Evolutionary conservation across 768 basidiomycete species (phyloP), one percentile per base, ranked within the genome.

Genomic region (Boletus insuetus): DNA sequence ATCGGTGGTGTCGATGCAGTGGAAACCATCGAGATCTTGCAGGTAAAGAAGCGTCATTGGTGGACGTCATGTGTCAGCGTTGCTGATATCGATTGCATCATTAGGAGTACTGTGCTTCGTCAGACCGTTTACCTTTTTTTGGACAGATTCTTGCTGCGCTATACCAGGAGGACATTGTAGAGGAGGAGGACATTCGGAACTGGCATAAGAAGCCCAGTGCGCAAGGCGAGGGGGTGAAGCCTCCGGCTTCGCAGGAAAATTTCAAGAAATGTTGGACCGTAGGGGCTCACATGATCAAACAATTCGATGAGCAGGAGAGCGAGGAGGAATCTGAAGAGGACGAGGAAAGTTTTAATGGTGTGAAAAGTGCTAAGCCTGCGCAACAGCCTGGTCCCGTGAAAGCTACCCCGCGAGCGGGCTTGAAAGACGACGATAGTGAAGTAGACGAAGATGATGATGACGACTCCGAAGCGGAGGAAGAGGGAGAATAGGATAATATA

Each of bases 101-200:
- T 29, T 24, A 91, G 89, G 77, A 72, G 45, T 83, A 87, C 66
- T 91, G 87, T 55, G 83, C 85, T 47, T 77, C 61, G 11, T 89
- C 82, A 20, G 76, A 75, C 57, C 84, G 87, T 54, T 70, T 84
- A 63, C 77, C 82, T 17, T 75, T 93, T 54, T 98, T 97, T 70
- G 90, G 89, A 4, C 84, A 90, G 64, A 82, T 96, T 53, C 81
- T 98, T 22, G 87, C 87, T 31, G 86, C 87, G 4, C 75, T 94
- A 14, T 99, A 98, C 70, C 90, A 96, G 66, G 79, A 81, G n/a
- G 96, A 99, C 68, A 82, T 97, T 43, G 85, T 97, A 3, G 90
- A 91, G 46, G 94, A 94, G 64, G 89, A 92, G 48, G 87, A 93
- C 59, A 87, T 98, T 60, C 83, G 91, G n/a, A 78, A 75, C 46